phyloP scores from a whole-genome alignment of 2,329 filamentous ascomycete species.

The Phyllosticta capitalensis region DNA sequence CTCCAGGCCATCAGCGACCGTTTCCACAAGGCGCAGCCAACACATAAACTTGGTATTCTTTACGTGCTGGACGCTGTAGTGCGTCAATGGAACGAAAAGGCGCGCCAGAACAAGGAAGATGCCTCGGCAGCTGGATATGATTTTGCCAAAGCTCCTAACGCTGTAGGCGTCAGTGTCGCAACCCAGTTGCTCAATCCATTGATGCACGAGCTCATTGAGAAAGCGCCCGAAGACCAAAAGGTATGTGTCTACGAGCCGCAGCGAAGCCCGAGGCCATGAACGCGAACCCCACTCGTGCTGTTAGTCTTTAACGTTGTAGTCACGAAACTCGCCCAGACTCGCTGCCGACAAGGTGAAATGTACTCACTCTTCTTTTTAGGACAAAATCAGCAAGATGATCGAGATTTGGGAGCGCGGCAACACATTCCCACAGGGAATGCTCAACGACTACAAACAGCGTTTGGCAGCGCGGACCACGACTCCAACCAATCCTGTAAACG shows the following conservation, averaged over 20 bases:
- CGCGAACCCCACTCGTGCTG: not conserved
- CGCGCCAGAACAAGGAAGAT: constrained; percentile 70
- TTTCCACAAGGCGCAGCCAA: constrained; percentile 87
- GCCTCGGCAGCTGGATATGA: constrained; percentile 64
- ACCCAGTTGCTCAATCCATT: constrained; percentile 87
- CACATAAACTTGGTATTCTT: constrained; percentile 96
- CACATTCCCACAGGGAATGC: constrained; percentile 75
- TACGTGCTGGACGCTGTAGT: constrained; percentile 99
- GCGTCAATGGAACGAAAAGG: constrained; percentile 95
- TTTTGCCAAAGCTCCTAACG: constrained; percentile 5
- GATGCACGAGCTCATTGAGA: constrained; percentile 90
- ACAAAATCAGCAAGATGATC: constrained; percentile 90
- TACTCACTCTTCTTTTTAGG: constrained; percentile 39
- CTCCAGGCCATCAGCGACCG: constrained; percentile 96
- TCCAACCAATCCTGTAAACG: not conserved
- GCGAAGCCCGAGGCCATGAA: not conserved
- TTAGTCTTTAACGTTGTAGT: constrained; percentile 20
- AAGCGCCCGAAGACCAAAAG: constrained; percentile 86
- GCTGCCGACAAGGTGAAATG: not conserved
- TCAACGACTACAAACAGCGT: constrained; percentile 66
- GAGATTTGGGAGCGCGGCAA: constrained; percentile 97
- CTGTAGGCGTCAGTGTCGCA: constrained; percentile 57
- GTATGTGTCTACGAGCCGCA: constrained; percentile 52
- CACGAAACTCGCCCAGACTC: not conserved
- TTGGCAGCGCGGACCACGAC: constrained; percentile 5